phyloP scores from a whole-genome alignment of 306 rosid genomes.

The Quercus agrifolia region DNA sequence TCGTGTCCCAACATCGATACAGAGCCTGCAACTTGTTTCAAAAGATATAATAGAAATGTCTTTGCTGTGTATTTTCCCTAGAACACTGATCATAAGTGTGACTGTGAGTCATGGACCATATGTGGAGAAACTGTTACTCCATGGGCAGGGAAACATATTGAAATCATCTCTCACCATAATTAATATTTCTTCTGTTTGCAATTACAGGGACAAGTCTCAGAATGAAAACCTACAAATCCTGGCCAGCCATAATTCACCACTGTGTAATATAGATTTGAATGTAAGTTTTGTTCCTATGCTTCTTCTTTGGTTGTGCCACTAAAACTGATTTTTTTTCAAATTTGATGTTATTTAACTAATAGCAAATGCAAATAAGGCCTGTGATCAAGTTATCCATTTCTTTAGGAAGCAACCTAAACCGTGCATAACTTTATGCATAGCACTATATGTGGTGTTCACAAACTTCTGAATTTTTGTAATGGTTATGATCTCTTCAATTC shows the following conservation, averaged over 20 bases:
- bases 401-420: neutral
- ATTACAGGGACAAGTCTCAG: constrained; percentile 75
- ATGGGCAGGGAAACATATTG: constrained; percentile 4
- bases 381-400: neutral
- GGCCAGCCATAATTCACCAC: constrained; percentile 72
- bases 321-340: constrained; percentile 10
- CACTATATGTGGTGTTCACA: neutral
- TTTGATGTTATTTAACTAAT: neutral
- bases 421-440: neutral
- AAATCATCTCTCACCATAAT: constrained; percentile 3
- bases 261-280: constrained; percentile 60
- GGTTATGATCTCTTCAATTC: neutral
- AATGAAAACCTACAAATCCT: constrained; percentile 66
- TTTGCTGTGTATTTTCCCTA: neutral
- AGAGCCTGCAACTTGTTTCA: neutral
- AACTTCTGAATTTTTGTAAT: neutral
- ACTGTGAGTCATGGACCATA: neutral
- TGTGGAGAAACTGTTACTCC: constrained; percentile 9
- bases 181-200: constrained; percentile 24
- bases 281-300: constrained; percentile 50
- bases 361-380: neutral
- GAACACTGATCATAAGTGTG: neutral
- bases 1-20: neutral
- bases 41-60: neutral
- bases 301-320: neutral